phyloP scores from a whole-genome alignment of 768 basidiomycete species.

The Dioszegia crocea region DNA sequence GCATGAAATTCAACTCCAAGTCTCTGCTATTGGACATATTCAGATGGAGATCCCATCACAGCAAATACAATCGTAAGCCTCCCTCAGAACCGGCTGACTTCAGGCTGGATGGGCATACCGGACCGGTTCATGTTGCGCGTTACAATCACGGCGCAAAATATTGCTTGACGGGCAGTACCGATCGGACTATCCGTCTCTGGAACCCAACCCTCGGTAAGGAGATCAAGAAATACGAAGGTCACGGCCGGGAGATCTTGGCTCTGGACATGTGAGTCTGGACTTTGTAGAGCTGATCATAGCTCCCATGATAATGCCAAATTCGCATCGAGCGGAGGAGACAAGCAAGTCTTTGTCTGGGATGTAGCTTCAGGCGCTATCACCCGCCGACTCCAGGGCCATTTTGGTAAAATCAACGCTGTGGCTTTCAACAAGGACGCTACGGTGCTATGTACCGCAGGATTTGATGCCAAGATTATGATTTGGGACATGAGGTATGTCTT shows the following conservation, averaged over 20 bases:
- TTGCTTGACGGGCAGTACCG: constrained; percentile 86
- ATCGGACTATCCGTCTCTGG: constrained; percentile 83
- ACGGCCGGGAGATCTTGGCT: constrained; percentile 92
- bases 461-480: constrained; percentile 80
- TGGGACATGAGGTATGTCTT: constrained; percentile 79
- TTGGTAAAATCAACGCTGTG: constrained; percentile 83
- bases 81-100: neutral
- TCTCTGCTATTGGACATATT: no score
- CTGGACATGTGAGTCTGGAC: constrained; percentile 68
- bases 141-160: constrained; percentile 88
- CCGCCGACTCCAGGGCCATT: constrained; percentile 78
- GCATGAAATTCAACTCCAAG: no score
- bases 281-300: constrained; percentile 50
- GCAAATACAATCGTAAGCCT: constrained; percentile 28
- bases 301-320: constrained; percentile 92
- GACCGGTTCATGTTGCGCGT: constrained; percentile 81
- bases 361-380: constrained; percentile 80
- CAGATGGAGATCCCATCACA: constrained; percentile 11
- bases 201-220: constrained; percentile 80
- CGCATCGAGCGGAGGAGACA: constrained; percentile 89
- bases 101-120: constrained; percentile 52
- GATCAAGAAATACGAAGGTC: constrained; percentile 84
- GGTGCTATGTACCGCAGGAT: constrained; percentile 77
- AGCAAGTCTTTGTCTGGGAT: constrained; percentile 91
- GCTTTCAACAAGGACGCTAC: constrained; percentile 76